Percentiles rank a stretch among this genome's conserved stretches.
These are phyloP conservation scores for Lentinula detonsa DNA, from an alignment of 768 basidiomycete genomes.

Conservation along the genomic window DNA sequence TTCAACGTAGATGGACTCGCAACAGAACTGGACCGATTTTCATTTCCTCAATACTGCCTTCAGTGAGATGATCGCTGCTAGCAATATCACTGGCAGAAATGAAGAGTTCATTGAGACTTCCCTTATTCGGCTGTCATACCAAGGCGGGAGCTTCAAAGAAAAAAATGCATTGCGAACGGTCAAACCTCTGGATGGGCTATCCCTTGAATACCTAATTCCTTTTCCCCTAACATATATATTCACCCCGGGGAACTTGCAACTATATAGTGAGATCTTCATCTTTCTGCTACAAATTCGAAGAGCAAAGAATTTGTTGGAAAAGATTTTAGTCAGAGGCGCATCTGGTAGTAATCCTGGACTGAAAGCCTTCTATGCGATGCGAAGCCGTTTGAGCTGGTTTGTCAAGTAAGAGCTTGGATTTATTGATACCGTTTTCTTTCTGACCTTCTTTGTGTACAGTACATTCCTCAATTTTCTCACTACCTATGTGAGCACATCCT, in stretches of 20 bases:
- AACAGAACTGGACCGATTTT: slow-evolving; percentile 71
- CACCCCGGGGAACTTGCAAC: slow-evolving; percentile 44
- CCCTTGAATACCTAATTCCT: slow-evolving; percentile 75
- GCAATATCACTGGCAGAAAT: slow-evolving; percentile 26
- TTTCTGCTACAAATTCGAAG: slow-evolving; percentile 70
- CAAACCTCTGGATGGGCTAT: slow-evolving; percentile 57
- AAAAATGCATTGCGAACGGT: slow-evolving; percentile 45
- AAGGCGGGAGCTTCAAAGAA: slow-evolving; percentile 32
- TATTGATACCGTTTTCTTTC: not conserved
- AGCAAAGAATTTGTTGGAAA: slow-evolving; percentile 66
- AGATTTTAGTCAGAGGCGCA: slow-evolving; percentile 59
- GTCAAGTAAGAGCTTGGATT: slow-evolving; percentile 55
- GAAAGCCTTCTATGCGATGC: slow-evolving; percentile 72
- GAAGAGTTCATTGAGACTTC: slow-evolving; percentile 58
- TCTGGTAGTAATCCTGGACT: slow-evolving; percentile 35
- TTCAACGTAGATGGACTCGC: slow-evolving; percentile 59
- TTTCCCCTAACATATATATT: slow-evolving; percentile 82
- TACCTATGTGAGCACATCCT: slow-evolving; percentile 48
- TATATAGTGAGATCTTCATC: slow-evolving; percentile 63
- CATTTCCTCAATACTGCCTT: slow-evolving; percentile 82
- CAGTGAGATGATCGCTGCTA: slow-evolving; percentile 52
- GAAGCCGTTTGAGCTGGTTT: slow-evolving; percentile 78
- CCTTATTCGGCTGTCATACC: slow-evolving; percentile 67
- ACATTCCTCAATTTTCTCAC: slow-evolving; percentile 65
- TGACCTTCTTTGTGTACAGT: slow-evolving; percentile 25